Evolutionary conservation across 441 rosid genomes (phyloP).

Genomic region (Eutrema salsugineum): DNA sequence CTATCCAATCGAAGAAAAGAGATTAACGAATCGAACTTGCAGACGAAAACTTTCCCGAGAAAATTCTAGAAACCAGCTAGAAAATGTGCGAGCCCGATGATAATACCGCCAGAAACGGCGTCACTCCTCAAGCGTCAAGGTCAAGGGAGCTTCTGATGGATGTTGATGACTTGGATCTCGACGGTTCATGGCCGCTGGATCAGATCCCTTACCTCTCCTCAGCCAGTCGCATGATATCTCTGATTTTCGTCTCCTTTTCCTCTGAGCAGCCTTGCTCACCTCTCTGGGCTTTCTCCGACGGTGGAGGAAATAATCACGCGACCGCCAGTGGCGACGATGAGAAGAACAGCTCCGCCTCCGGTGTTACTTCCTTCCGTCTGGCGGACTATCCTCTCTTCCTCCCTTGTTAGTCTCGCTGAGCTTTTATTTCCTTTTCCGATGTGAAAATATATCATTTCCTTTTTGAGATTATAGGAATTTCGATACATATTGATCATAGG

Average conservation of each 20-base stretch:
- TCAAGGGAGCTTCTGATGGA: slow-evolving; percentile 35
- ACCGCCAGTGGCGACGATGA: slow-evolving; percentile 6
- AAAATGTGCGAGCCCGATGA: slow-evolving; percentile 64
- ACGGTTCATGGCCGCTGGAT: slow-evolving; percentile 69
- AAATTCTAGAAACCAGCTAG: slow-evolving; percentile 8
- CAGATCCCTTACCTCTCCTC: slow-evolving; percentile 49
- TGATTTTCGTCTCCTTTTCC: slow-evolving; percentile 40
- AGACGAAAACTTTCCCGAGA: slow-evolving; percentile 15
- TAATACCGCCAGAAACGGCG: slow-evolving; percentile 31
- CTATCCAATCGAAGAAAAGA: slow-evolving; percentile 19
- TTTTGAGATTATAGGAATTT: not conserved
- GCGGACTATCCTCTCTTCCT: slow-evolving; percentile 49
- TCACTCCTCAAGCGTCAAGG: slow-evolving; percentile 17
- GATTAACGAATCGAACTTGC: not conserved
- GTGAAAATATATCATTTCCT: not conserved
- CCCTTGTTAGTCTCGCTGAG: slow-evolving; percentile 47
- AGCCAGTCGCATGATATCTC: slow-evolving; percentile 45
- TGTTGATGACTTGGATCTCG: slow-evolving; percentile 73
- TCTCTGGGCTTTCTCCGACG: slow-evolving; percentile 84
- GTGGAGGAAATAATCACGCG: slow-evolving; percentile 9
- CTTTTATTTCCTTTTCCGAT: not conserved
- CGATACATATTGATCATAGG: not conserved
- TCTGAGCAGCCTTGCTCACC: slow-evolving; percentile 82
- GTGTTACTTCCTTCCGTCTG: slow-evolving; percentile 32
- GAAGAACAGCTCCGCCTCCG: slow-evolving; percentile 26